Percentiles rank a stretch among this genome's conserved stretches.
These are phyloP conservation scores for Aspergillus kassunensis DNA, from an alignment of 495 filamentous ascomycete species.

Conservation along the genomic window DNA sequence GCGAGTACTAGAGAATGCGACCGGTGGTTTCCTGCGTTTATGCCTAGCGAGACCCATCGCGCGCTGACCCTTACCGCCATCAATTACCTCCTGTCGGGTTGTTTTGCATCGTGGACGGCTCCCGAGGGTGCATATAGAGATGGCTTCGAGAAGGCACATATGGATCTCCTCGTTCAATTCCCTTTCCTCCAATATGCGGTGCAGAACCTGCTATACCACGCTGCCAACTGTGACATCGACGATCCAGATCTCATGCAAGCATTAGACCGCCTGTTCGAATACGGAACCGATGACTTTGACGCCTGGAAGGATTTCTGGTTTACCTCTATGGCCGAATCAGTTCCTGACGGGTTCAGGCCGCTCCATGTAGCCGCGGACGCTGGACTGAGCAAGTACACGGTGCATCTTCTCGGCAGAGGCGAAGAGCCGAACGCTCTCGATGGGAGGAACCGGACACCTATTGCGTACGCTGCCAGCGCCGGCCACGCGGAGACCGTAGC, in stretches of 20 bases:
- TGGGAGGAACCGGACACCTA: slow-evolving; percentile 13
- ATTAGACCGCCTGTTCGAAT: slow-evolving; percentile 12
- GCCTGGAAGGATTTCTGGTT: neutral
- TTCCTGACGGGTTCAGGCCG: neutral
- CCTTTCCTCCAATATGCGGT: slow-evolving; percentile 30
- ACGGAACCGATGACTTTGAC: slow-evolving; percentile 7
- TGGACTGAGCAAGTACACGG: slow-evolving; percentile 9
- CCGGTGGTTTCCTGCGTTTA: too few relatives aligned
- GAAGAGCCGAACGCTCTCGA: slow-evolving; percentile 9
- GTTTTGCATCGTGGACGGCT: neutral
- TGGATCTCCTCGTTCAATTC: neutral
- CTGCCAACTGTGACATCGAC: neutral
- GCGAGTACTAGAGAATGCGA: too few relatives aligned
- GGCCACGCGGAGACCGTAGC: slow-evolving; percentile 18
- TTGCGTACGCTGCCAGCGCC: slow-evolving; percentile 18
- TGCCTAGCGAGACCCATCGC: too few relatives aligned
- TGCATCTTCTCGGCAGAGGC: slow-evolving; percentile 6
- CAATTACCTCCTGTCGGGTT: neutral
- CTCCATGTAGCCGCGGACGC: slow-evolving; percentile 14
- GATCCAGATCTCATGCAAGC: slow-evolving; percentile 7
- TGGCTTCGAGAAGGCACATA: neutral
- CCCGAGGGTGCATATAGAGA: neutral
- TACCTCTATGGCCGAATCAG: neutral
- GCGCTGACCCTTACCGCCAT: neutral
- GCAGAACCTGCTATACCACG: slow-evolving; percentile 25